These are phyloP conservation scores for Dactylonectria estremocensis DNA, from an alignment of 2,329 filamentous ascomycete genomes.

Conservation along the genomic window DNA sequence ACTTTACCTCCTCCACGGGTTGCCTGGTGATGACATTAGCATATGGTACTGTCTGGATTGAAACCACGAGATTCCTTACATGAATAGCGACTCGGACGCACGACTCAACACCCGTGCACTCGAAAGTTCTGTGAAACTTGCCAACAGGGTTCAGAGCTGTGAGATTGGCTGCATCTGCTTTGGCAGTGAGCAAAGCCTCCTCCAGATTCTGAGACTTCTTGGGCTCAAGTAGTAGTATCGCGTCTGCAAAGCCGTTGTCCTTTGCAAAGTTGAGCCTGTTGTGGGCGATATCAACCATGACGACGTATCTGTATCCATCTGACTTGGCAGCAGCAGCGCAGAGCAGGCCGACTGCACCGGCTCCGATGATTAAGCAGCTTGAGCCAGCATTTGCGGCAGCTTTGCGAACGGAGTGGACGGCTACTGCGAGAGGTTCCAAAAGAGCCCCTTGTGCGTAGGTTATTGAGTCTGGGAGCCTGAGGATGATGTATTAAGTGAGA, in stretches of 20 bases:
- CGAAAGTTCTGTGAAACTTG: slow-evolving; percentile 17
- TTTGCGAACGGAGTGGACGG: slow-evolving; percentile 15
- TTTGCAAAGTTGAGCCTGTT: slow-evolving; percentile 22
- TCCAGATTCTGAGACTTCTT: slow-evolving; percentile 1
- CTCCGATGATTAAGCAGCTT: slow-evolving; percentile 14
- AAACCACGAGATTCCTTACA: neutral
- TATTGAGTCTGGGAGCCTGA: slow-evolving; percentile 12
- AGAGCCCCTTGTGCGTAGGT: slow-evolving; percentile 20
- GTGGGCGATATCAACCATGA: slow-evolving; percentile 18
- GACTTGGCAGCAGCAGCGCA: slow-evolving; percentile 22
- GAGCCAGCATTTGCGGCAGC: neutral
- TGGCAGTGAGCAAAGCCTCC: slow-evolving; percentile 7
- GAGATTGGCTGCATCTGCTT: slow-evolving; percentile 7
- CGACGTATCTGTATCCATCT: slow-evolving; percentile 6
- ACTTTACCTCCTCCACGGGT: slow-evolving; percentile 17
- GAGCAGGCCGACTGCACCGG: slow-evolving; percentile 22
- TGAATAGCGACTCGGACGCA: slow-evolving; percentile 23
- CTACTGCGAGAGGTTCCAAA: slow-evolving; percentile 24
- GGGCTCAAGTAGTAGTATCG: neutral
- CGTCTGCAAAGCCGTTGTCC: slow-evolving; percentile 18
- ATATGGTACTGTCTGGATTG: neutral
- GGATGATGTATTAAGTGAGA: neutral
- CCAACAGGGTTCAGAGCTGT: neutral
- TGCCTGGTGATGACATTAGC: slow-evolving; percentile 12
- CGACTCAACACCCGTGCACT: slow-evolving; percentile 25